phyloP scores from a whole-genome alignment of 2,329 filamentous ascomycete species.

The Cordyceps fumosorosea region DNA sequence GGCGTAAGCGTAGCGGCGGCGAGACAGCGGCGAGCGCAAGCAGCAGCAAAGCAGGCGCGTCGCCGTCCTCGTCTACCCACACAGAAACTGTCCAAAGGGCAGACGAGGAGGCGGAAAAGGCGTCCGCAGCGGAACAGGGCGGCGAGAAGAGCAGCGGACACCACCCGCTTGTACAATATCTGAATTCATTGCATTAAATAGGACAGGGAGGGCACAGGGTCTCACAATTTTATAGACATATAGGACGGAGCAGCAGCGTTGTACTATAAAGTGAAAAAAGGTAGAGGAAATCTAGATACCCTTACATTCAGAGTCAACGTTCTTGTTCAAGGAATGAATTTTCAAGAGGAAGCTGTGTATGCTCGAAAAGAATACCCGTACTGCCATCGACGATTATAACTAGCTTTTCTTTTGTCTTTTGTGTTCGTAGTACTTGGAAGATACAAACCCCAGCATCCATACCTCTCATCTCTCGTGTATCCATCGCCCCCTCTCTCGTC shows the following conservation, averaged over 20 bases:
- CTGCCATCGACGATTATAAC: not conserved
- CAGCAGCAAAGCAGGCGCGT: not conserved
- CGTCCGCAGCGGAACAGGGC: not conserved
- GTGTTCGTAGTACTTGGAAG: not conserved
- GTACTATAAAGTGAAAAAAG: not conserved
- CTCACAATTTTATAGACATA: not conserved
- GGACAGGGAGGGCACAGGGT: not conserved
- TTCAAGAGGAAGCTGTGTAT: not conserved
- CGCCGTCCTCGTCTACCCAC: not conserved
- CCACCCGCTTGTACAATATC: slow-evolving; percentile 10
- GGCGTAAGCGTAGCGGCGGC: not conserved
- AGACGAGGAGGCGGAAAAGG: not conserved
- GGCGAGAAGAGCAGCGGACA: not conserved
- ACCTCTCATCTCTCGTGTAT: not conserved
- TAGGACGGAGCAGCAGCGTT: not conserved
- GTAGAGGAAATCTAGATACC: not conserved
- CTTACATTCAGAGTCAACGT: not conserved
- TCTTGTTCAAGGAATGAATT: not conserved
- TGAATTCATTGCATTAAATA: slow-evolving; percentile 4
- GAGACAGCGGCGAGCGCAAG: not conserved
- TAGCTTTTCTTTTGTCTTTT: not conserved
- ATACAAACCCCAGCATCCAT: not conserved
- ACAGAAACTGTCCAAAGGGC: not conserved
- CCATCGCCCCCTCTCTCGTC: not conserved
- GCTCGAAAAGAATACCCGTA: not conserved